phyloP scores from a whole-genome alignment of 495 filamentous ascomycete genomes.

The Echria macrotheca region DNA sequence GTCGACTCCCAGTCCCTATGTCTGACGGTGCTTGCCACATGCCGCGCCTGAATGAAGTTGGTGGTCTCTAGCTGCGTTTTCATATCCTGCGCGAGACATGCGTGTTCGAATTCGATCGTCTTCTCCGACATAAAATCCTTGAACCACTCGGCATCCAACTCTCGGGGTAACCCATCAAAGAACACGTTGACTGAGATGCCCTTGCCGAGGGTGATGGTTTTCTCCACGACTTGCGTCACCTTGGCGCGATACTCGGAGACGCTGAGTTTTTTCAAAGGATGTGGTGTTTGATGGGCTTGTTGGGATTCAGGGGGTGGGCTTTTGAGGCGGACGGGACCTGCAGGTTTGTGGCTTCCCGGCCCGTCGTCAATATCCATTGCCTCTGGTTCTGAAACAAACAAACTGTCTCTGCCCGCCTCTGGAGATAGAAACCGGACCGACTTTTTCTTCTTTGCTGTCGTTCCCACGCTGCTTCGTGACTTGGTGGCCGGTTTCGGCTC shows the following conservation, averaged over 20 bases:
- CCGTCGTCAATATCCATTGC: conserved; percentile 19
- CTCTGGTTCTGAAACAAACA: conserved; percentile 19
- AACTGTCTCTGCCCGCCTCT: conserved; percentile 18
- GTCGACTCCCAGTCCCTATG: conserved; percentile 12
- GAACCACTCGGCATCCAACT: conserved; percentile 24
- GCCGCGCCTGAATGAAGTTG: conserved; percentile 6
- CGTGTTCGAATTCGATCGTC: conserved; percentile 27
- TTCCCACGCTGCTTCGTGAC: not conserved
- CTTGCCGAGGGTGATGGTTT: too few relatives aligned
- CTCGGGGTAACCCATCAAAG: conserved; percentile 18
- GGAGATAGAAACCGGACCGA: not conserved
- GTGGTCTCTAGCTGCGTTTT: too few relatives aligned
- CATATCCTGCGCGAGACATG: conserved; percentile 27
- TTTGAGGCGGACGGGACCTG: too few relatives aligned
- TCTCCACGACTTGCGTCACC: too few relatives aligned
- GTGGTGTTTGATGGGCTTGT: too few relatives aligned
- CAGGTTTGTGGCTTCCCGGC: too few relatives aligned
- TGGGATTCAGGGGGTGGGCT: too few relatives aligned
- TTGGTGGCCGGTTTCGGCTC: not conserved
- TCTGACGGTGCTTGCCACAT: conserved; percentile 18
- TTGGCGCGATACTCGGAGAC: too few relatives aligned
- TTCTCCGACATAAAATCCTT: conserved; percentile 27
- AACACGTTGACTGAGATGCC: too few relatives aligned
- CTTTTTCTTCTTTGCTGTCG: not conserved
- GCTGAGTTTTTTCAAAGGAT: too few relatives aligned